Percentiles rank a stretch among this genome's conserved stretches.
Evolutionary conservation across 2,329 filamentous ascomycete genomes (phyloP).

Genomic region (Chaetomium olivaceum): DNA sequence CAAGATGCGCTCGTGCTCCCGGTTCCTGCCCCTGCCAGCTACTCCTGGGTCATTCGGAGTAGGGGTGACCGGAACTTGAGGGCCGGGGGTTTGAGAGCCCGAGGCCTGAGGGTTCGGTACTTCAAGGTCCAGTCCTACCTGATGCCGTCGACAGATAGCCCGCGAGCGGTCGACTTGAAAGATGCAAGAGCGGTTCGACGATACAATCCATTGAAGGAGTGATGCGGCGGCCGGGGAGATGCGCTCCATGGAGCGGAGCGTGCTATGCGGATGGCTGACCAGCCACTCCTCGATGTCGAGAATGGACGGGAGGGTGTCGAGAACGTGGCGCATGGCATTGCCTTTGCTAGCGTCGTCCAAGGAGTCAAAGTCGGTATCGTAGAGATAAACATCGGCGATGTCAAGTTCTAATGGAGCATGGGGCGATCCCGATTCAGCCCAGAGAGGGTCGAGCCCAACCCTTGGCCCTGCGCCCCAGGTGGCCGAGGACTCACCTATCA

Average conservation of each 20-base stretch:
- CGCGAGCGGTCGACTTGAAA: slow-evolving; percentile 62
- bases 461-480: neutral
- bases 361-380: slow-evolving; percentile 59
- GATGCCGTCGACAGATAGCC: neutral
- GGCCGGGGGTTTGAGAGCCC: no score
- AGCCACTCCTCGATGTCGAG: slow-evolving; percentile 56
- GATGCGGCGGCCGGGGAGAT: slow-evolving; percentile 66
- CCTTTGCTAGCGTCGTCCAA: slow-evolving; percentile 49
- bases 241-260: slow-evolving; percentile 49
- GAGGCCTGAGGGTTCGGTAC: neutral
- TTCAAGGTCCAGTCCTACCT: neutral
- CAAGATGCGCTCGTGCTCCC: slow-evolving; percentile 54
- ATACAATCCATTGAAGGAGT: slow-evolving; percentile 82
- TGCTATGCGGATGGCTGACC: slow-evolving; percentile 40
- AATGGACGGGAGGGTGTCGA: slow-evolving; percentile 64
- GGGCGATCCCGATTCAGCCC: neutral
- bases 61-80: neutral
- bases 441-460: neutral
- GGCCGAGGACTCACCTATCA: slow-evolving; percentile 5
- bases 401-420: neutral
- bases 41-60: neutral
- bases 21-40: slow-evolving; percentile 33
- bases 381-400: slow-evolving; percentile 41
- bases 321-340: slow-evolving; percentile 51
- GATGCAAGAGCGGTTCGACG: slow-evolving; percentile 86